Percentiles rank a stretch among this genome's conserved stretches.
Evolutionary conservation across 352 stramenopile genomes (phyloP).

Genomic region (Phytopythium ostracodes): DNA sequence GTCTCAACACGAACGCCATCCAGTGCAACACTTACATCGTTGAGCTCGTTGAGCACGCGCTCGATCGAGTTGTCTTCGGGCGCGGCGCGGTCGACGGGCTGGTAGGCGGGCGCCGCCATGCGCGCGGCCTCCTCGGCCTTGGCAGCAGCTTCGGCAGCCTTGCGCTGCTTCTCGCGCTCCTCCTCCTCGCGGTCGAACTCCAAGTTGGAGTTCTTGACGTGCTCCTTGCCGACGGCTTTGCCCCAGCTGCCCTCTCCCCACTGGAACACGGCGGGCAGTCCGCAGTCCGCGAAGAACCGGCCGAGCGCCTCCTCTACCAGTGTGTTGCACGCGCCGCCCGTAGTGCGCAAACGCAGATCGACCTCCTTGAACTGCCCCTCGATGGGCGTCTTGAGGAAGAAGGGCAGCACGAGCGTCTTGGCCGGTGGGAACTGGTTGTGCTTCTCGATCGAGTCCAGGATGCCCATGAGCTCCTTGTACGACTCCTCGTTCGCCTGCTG

Average conservation of each 20-base stretch:
- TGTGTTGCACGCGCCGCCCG: constrained; percentile 71
- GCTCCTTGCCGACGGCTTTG: constrained; percentile 52
- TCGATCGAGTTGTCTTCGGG: constrained; percentile 58
- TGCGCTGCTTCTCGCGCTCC: constrained; percentile 32
- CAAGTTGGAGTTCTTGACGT: constrained; percentile 62
- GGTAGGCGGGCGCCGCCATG: constrained; percentile 43
- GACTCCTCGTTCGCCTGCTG: constrained; percentile 62
- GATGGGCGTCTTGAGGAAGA: constrained; percentile 67
- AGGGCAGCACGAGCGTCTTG: constrained; percentile 64
- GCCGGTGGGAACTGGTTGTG: constrained; percentile 73
- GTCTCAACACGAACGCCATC: neutral
- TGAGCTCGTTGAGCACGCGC: constrained; percentile 45
- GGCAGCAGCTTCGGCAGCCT: constrained; percentile 29
- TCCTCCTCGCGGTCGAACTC: constrained; percentile 56
- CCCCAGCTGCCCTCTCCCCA: constrained; percentile 77
- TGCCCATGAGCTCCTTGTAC: constrained; percentile 81
- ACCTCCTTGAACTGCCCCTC: constrained; percentile 70
- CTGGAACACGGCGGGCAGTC: constrained; percentile 53
- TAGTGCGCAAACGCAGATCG: constrained; percentile 57
- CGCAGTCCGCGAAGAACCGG: constrained; percentile 66
- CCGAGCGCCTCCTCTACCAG: constrained; percentile 71
- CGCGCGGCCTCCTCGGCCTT: constrained; percentile 32
- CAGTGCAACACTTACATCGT: constrained; percentile 30
- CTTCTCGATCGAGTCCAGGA: constrained; percentile 76
- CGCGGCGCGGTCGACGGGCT: constrained; percentile 36